These are phyloP conservation scores for Phytophthora pisi DNA, from an alignment of 352 stramenopile genomes.

Conservation along the genomic window DNA sequence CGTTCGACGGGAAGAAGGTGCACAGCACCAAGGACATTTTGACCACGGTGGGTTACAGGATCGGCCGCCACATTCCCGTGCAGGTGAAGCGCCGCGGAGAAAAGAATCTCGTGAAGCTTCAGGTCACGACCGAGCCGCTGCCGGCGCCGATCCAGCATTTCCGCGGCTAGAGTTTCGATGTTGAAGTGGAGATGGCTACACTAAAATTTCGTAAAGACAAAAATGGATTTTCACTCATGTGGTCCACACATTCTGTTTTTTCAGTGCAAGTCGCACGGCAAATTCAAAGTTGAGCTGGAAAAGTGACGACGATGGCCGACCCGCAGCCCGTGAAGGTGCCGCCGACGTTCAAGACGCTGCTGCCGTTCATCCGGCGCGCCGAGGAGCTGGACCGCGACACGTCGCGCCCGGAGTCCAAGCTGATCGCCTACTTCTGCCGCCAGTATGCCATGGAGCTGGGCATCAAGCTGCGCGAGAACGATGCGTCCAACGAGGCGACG, in stretches of 20 bases:
- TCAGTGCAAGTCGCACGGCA: neutral
- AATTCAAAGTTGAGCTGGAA: conserved; percentile 2
- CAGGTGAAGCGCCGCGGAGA: conserved; percentile 70
- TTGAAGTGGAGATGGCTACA: conserved; percentile 11
- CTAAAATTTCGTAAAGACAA: conserved; percentile 7
- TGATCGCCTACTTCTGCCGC: conserved; percentile 95
- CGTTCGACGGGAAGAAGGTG: conserved; percentile 76
- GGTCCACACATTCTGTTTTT: neutral
- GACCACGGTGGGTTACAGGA: conserved; percentile 67
- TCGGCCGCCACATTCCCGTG: conserved; percentile 73
- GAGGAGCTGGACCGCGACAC: conserved; percentile 95
- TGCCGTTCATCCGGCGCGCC: conserved; percentile 93
- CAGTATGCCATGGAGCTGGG: conserved; percentile 90
- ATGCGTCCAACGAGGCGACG: conserved; percentile 80
- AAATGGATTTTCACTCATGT: neutral
- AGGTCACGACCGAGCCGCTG: conserved; percentile 70
- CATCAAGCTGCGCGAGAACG: conserved; percentile 87
- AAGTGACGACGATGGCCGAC: conserved; percentile 48
- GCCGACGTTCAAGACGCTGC: conserved; percentile 93
- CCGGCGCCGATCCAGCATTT: conserved; percentile 40
- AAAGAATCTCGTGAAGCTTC: conserved; percentile 44
- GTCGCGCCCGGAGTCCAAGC: conserved; percentile 89
- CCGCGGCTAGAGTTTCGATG: conserved; percentile 8
- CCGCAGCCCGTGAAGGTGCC: conserved; percentile 83
- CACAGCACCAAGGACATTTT: conserved; percentile 81